These are phyloP conservation scores for Globisporangium megalacanthum DNA, from an alignment of 352 stramenopile species.

Conservation along the genomic window DNA sequence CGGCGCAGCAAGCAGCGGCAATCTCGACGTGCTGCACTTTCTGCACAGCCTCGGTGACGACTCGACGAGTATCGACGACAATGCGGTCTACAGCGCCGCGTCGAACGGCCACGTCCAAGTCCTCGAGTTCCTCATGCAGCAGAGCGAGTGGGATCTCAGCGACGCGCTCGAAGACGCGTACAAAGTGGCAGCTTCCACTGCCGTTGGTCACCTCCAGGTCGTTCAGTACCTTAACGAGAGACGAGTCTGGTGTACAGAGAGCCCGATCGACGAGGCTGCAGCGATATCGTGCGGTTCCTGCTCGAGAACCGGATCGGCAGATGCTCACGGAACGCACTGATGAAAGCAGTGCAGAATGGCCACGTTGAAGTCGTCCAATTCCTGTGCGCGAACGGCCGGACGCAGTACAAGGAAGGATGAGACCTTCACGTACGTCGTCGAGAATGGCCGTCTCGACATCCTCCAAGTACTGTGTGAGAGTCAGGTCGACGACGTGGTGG, in stretches of 20 bases:
- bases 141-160: neutral
- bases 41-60: neutral
- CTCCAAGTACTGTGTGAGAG: too few relatives aligned
- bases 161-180: neutral
- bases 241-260: too few relatives aligned
- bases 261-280: too few relatives aligned
- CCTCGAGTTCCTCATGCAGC: neutral
- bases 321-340: neutral
- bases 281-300: neutral
- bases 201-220: too few relatives aligned
- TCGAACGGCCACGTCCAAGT: neutral
- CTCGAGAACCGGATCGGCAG: neutral
- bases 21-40: neutral
- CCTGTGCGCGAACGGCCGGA: neutral
- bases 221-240: neutral
- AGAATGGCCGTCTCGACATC: too few relatives aligned
- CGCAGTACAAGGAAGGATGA: too few relatives aligned
- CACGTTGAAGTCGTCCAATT: neutral
- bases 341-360: neutral
- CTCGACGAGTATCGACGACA: neutral
- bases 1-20: conserved; percentile 1
- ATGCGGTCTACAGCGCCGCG: neutral
- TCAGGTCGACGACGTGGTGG: too few relatives aligned
- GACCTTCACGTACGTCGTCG: too few relatives aligned
- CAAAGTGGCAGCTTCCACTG: too few relatives aligned